Conservation (phyloP, 164 flowering plant genomes). For the Echeveria elegans region DNA sequence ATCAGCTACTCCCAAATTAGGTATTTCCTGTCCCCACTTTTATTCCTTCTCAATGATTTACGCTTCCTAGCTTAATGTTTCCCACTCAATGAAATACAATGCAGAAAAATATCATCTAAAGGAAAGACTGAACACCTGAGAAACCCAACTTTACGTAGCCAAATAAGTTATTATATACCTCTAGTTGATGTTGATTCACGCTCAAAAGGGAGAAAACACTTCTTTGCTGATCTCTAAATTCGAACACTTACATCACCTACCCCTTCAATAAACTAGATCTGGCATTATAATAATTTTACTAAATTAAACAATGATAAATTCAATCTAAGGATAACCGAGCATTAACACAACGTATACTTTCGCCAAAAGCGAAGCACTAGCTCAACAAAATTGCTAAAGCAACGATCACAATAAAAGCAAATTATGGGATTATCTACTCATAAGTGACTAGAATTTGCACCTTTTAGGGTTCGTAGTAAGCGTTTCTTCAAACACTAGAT, state of each 20-base stretch:
- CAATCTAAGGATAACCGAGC: background rate
- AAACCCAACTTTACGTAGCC: background rate
- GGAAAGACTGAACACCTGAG: background rate
- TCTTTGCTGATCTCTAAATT: background rate
- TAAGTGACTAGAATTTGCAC: conserved; percentile 52
- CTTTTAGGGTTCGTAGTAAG: conserved; percentile 36
- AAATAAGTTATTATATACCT: background rate
- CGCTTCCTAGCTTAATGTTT: too few species aligned
- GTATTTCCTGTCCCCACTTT: too few species aligned
- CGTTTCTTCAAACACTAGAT: conserved; percentile 13
- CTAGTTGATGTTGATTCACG: conserved; percentile 3
- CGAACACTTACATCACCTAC: background rate
- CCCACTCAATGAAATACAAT: too few species aligned
- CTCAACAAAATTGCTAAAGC: conserved; percentile 2
- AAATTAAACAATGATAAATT: too few species aligned
- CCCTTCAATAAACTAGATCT: background rate
- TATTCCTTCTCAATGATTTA: too few species aligned
- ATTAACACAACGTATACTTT: conserved; percentile 7
- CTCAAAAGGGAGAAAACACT: background rate
- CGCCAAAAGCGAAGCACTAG: conserved; percentile 38
- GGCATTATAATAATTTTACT: background rate
- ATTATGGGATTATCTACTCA: conserved; percentile 83
- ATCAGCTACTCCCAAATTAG: too few species aligned
- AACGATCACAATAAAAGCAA: conserved; percentile 24
- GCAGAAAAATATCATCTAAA: background rate